Conservation (phyloP, 768 basidiomycete species). For the Kwoniella sp. region DNA sequence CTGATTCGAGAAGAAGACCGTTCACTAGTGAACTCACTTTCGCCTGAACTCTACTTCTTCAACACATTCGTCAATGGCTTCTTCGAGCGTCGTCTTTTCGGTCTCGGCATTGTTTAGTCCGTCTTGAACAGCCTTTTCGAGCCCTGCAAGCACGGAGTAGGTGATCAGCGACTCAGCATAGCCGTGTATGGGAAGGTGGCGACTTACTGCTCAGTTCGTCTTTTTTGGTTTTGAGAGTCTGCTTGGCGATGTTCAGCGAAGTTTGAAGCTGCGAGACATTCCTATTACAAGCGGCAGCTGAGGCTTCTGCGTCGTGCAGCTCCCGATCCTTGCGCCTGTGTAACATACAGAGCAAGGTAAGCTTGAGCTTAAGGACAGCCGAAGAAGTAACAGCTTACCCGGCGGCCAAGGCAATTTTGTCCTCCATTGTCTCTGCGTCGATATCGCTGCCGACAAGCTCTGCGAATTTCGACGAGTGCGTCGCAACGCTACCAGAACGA, state of each 20-base stretch:
- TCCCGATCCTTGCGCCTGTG: constrained; percentile 75
- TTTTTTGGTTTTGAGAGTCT: constrained; percentile 66
- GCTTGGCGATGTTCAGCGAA: constrained; percentile 64
- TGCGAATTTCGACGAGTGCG: constrained; percentile 65
- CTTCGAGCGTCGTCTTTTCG: constrained; percentile 44
- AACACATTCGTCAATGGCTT: constrained; percentile 50
- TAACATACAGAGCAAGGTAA: constrained; percentile 1
- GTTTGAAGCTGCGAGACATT: constrained; percentile 68
- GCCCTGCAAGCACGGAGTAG: constrained; percentile 52
- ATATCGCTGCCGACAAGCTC: constrained; percentile 68
- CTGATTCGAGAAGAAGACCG: not conserved
- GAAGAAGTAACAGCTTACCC: constrained; percentile 59
- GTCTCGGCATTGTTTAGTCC: constrained; percentile 35
- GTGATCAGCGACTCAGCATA: not conserved
- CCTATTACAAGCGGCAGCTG: constrained; percentile 61
- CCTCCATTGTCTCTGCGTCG: constrained; percentile 69
- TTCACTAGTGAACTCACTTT: constrained; percentile 18
- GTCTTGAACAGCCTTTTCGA: constrained; percentile 62
- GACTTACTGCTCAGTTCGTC: constrained; percentile 66
- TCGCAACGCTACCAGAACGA: constrained; percentile 63
- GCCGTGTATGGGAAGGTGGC: not conserved
- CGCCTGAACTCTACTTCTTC: constrained; percentile 46
- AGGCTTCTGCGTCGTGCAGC: constrained; percentile 59
- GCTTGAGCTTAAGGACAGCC: not conserved
- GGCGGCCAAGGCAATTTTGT: constrained; percentile 62